phyloP scores from a whole-genome alignment of 768 basidiomycete species.

The Lactifluus rugatus region DNA sequence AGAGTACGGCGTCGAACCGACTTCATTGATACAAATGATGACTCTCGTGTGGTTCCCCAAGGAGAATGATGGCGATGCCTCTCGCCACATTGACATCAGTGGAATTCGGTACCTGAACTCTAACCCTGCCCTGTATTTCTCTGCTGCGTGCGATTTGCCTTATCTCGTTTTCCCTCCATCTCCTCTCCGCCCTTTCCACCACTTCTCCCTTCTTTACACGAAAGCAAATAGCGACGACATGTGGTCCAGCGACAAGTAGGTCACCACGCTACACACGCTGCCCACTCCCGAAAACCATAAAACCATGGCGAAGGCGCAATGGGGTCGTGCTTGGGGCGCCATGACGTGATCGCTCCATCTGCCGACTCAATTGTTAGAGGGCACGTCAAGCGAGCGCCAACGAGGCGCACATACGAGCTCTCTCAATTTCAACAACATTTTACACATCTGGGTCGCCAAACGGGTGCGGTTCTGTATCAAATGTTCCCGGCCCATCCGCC shows the following conservation, averaged over 20 bases:
- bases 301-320: not conserved
- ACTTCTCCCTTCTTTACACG: not conserved
- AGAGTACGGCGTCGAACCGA: not conserved
- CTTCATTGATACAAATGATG: not conserved
- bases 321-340: not conserved
- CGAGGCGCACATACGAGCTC: not conserved
- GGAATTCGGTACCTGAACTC: not conserved
- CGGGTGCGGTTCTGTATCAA: too few relatives aligned
- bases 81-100: not conserved
- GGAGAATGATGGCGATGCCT: not conserved
- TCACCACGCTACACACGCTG: not conserved
- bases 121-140: not conserved
- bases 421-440: not conserved
- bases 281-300: not conserved
- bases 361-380: not conserved
- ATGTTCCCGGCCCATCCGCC: not conserved
- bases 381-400: not conserved
- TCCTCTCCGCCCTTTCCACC: not conserved
- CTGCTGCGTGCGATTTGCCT: not conserved
- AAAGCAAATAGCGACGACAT: not conserved
- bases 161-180: not conserved
- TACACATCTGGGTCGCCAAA: not conserved
- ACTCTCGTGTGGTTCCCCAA: not conserved
- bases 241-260: not conserved
- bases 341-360: constrained; percentile 2